phyloP scores from a whole-genome alignment of 148 eudicot species.

The Chenopodium suecicum region DNA sequence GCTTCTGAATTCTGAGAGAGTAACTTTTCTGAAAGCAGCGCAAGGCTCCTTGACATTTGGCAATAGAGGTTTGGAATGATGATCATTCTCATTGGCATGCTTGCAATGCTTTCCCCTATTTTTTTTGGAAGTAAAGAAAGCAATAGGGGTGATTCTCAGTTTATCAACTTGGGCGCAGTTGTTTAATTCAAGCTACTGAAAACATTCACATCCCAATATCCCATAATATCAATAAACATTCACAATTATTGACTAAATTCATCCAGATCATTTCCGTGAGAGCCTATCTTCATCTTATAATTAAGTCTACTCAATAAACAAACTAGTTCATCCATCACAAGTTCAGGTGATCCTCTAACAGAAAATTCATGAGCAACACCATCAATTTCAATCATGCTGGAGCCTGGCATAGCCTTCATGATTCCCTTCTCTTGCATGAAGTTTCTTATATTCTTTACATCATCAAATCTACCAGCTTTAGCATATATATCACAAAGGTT shows the following conservation, averaged over 20 bases:
- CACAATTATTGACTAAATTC: background rate
- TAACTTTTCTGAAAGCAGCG: background rate
- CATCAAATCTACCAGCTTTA: conserved; percentile 60
- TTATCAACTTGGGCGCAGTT: background rate
- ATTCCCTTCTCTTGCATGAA: conserved; percentile 58
- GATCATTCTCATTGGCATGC: background rate
- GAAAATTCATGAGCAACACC: conserved; percentile 66
- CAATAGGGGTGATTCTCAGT: background rate
- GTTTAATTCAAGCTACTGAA: background rate
- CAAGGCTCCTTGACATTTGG: background rate
- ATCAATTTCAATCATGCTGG: conserved; percentile 63
- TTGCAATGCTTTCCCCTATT: background rate
- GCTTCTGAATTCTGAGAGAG: background rate
- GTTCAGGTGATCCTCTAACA: conserved; percentile 55
- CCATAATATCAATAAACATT: background rate
- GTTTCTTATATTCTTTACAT: conserved; percentile 49
- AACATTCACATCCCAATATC: background rate
- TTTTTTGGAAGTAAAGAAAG: background rate
- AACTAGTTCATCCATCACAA: conserved; percentile 41
- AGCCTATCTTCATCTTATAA: conserved; percentile 34
- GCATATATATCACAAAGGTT: conserved; percentile 63
- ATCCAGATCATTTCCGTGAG: background rate
- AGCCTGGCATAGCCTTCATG: conserved; percentile 55
- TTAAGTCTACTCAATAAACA: conserved; percentile 36
- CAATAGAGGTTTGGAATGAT: background rate